Evolutionary conservation across 805 yeast genomes (phyloP), one percentile per base, ranked within the genome.

Genomic region (Hanseniaspora guilliermondii): DNA sequence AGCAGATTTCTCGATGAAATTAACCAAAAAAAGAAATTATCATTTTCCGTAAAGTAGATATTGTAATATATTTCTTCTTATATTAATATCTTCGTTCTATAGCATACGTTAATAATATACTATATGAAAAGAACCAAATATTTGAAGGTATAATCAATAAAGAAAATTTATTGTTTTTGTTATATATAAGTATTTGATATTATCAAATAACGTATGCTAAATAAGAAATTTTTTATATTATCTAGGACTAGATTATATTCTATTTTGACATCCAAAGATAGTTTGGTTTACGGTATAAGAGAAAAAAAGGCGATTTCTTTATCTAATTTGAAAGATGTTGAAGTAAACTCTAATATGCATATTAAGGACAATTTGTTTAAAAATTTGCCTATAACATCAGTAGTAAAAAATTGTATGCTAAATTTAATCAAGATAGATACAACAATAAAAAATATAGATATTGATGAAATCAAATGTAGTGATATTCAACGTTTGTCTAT

Each of bases 401-500:
- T 44, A 1, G 47, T 44, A 16, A 44, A 44, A 17, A 30, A 32
- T 5, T 44, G 22, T 30, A 16, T 44, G 17, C 12, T 27, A 2
- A 16, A 44, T 7, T n/a, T 44, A 17, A 44, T 44, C 6, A 44
- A 30, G 11, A 25, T 37, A 0, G 74, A 73, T 54, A 73, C 82
- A 0, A 70, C 76, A 14, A 58, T 73, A 6, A 64, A 64, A 22
- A 62, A 64, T 8, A 59, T 60, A 4, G 47, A 52, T 2, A 27
- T 6, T 7, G 52, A 57, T 1, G 53, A 54, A 11, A 65, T 70
- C 9, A 65, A 60, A 42, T 85, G 97, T 11, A 80, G 96, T 0
- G 87, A 93, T 1, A 85, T 91, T 42, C 98, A 91, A 68, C 73
- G 78, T 4, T 83, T 89, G 6, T 83, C 93, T 5, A 77, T 86